A percentile compares a stretch with the other conserved stretches of the same genome.
Evolutionary conservation across 768 basidiomycete genomes (phyloP).

Genomic region (Thelephora ganbajun): DNA sequence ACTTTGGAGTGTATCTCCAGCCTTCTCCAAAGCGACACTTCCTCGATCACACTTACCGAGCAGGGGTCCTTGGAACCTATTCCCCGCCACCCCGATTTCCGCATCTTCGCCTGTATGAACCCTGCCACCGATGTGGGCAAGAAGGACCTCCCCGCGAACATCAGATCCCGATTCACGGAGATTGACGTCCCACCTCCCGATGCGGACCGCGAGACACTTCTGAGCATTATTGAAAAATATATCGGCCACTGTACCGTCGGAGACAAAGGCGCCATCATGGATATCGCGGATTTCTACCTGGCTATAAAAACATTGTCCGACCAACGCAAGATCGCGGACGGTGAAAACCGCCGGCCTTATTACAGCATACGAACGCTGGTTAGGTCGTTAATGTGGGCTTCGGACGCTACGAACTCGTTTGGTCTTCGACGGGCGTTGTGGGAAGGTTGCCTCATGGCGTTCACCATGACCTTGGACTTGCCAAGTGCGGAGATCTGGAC

Average conservation of each 20-base stretch:
- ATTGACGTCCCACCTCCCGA: conserved; percentile 93
- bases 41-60: conserved; percentile 88
- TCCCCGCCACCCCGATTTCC: conserved; percentile 87
- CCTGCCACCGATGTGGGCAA: conserved; percentile 98
- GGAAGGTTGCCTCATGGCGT: conserved; percentile 97
- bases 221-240: conserved; percentile 80
- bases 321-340: conserved; percentile 75
- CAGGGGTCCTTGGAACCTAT: conserved; percentile 84
- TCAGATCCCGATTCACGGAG: conserved; percentile 88
- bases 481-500: conserved; percentile 55
- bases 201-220: conserved; percentile 76
- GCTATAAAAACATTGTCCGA: conserved; percentile 67
- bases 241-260: conserved; percentile 72
- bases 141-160: conserved; percentile 86
- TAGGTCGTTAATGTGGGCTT: conserved; percentile 81
- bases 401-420: conserved; percentile 63
- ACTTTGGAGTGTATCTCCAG: conserved; percentile 86
- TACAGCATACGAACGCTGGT: conserved; percentile 95
- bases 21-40: conserved; percentile 72
- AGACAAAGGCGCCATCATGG: conserved; percentile 78
- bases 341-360: conserved; percentile 84
- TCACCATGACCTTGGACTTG: conserved; percentile 85
- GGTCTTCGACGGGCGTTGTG: conserved; percentile 78
- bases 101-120: conserved; percentile 98
- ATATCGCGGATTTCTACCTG: conserved; percentile 83